phyloP scores from a whole-genome alignment of 805 yeast species.

The Blastobotrys chiropterorum region DNA sequence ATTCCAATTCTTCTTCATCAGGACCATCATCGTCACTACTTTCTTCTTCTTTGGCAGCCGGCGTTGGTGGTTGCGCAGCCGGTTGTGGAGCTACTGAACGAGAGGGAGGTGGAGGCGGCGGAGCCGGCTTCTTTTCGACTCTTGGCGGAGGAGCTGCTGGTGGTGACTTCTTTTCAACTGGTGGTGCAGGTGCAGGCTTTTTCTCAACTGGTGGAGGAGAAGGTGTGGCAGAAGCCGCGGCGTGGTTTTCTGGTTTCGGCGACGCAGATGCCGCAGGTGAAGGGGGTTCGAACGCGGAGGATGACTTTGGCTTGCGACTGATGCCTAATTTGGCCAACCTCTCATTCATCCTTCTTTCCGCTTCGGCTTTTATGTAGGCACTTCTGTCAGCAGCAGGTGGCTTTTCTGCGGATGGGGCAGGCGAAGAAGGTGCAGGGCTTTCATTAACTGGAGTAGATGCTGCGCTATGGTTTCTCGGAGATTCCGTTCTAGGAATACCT shows the following conservation, averaged over 20 bases:
- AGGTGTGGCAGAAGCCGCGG: slow-evolving; percentile 10
- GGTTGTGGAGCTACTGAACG: slow-evolving; percentile 6
- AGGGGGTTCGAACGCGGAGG: slow-evolving; percentile 20
- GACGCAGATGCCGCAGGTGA: slow-evolving; percentile 9
- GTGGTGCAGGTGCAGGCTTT: slow-evolving; percentile 1
- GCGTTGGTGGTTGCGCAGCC: slow-evolving; percentile 7
- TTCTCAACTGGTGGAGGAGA: slow-evolving; percentile 5
- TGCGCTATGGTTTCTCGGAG: slow-evolving; percentile 37
- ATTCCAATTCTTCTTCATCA: slow-evolving; percentile 34
- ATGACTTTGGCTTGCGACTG: slow-evolving; percentile 24
- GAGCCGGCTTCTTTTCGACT: slow-evolving; percentile 8
- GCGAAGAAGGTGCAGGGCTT: slow-evolving; percentile 20
- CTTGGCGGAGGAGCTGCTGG: slow-evolving; percentile 12
- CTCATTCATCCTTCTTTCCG: slow-evolving; percentile 76
- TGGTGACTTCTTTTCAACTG: too few species aligned
- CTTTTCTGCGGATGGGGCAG: slow-evolving; percentile 3
- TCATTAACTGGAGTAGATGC: slow-evolving; percentile 5
- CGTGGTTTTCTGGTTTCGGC: slow-evolving; percentile 6
- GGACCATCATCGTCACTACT: slow-evolving; percentile 21
- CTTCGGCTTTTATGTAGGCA: slow-evolving; percentile 76
- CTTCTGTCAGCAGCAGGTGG: slow-evolving; percentile 62
- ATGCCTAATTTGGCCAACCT: slow-evolving; percentile 77
- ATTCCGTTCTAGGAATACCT: slow-evolving; percentile 2
- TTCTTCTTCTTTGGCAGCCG: slow-evolving; percentile 14
- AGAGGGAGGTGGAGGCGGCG: slow-evolving; percentile 16